These are phyloP conservation scores for Cystofilobasidium ferigula DNA, from an alignment of 768 basidiomycete genomes.

Conservation along the genomic window DNA sequence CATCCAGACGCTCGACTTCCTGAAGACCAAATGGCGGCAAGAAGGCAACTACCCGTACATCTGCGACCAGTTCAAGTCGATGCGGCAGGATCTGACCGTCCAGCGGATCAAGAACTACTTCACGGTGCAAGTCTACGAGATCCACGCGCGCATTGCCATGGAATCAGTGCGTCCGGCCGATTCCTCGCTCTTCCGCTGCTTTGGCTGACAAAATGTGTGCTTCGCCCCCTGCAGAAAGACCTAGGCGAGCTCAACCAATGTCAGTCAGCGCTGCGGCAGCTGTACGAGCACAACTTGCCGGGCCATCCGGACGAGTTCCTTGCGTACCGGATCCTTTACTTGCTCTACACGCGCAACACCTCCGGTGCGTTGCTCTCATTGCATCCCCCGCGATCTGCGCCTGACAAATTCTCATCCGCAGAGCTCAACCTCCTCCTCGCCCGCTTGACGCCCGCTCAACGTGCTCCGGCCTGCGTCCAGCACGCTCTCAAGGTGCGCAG, in stretches of 20 bases:
- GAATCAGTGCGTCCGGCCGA: slow-evolving; percentile 56
- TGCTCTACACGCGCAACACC: slow-evolving; percentile 83
- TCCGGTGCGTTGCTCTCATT: slow-evolving; percentile 54
- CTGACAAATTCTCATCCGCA: slow-evolving; percentile 40
- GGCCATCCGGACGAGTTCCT: slow-evolving; percentile 93
- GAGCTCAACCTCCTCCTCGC: slow-evolving; percentile 94
- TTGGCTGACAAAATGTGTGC: not conserved
- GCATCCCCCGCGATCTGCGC: slow-evolving; percentile 2
- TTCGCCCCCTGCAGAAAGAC: slow-evolving; percentile 54
- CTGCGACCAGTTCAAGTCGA: slow-evolving; percentile 94
- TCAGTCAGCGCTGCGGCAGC: slow-evolving; percentile 72
- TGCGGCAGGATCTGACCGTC: slow-evolving; percentile 94
- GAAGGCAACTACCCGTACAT: slow-evolving; percentile 75
- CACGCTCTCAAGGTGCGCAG: slow-evolving; percentile 86
- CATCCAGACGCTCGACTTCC: slow-evolving; percentile 67
- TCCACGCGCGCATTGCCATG: slow-evolving; percentile 92
- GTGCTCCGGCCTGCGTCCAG: slow-evolving; percentile 61
- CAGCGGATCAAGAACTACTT: slow-evolving; percentile 98
- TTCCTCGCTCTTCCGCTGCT: not conserved
- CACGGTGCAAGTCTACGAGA: slow-evolving; percentile 93
- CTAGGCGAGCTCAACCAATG: slow-evolving; percentile 99
- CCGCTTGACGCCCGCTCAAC: slow-evolving; percentile 90
- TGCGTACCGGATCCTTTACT: slow-evolving; percentile 92
- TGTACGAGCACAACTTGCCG: slow-evolving; percentile 86
- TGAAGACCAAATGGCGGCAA: slow-evolving; percentile 79